These are phyloP conservation scores for Biscogniauxia sp. DNA, from an alignment of 2,329 filamentous ascomycete genomes.

Conservation along the genomic window DNA sequence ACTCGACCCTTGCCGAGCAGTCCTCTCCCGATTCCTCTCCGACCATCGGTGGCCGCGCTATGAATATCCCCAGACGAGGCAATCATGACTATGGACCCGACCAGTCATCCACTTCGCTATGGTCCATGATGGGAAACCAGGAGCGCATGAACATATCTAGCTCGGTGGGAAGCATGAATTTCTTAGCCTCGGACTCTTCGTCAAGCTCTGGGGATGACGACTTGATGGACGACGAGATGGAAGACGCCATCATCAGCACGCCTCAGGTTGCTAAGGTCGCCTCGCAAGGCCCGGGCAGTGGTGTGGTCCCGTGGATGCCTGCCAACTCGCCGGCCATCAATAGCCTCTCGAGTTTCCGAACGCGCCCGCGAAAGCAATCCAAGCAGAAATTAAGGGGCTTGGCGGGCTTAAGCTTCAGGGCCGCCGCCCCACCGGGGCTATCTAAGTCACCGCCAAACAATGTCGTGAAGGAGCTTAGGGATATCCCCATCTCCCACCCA, in stretches of 20 bases:
- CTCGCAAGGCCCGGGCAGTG: slow-evolving; percentile 40
- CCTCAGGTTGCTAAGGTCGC: slow-evolving; percentile 69
- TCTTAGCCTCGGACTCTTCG: slow-evolving; percentile 74
- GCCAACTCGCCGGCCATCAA: slow-evolving; percentile 68
- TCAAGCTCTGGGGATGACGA: slow-evolving; percentile 70
- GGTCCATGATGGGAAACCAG: slow-evolving; percentile 67
- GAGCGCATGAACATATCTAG: slow-evolving; percentile 74
- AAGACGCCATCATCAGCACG: slow-evolving; percentile 79
- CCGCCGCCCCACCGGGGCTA: slow-evolving; percentile 39
- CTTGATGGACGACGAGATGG: slow-evolving; percentile 70
- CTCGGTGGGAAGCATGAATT: slow-evolving; percentile 75
- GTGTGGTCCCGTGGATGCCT: slow-evolving; percentile 59
- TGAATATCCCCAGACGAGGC: slow-evolving; percentile 59
- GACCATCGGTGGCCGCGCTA: slow-evolving; percentile 66
- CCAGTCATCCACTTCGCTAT: slow-evolving; percentile 69
- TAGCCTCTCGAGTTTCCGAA: slow-evolving; percentile 78
- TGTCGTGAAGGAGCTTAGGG: slow-evolving; percentile 37
- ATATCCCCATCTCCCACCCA: slow-evolving; percentile 44
- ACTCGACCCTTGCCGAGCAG: slow-evolving; percentile 87
- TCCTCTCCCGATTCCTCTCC: slow-evolving; percentile 90
- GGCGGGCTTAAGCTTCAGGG: slow-evolving; percentile 50
- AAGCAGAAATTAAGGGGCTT: slow-evolving; percentile 49
- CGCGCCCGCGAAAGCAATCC: slow-evolving; percentile 69
- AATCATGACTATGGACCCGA: slow-evolving; percentile 50
- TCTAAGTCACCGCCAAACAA: slow-evolving; percentile 72